These are phyloP conservation scores for Beta corolliflora DNA, from an alignment of 179 eudicot genomes.

Conservation along the genomic window DNA sequence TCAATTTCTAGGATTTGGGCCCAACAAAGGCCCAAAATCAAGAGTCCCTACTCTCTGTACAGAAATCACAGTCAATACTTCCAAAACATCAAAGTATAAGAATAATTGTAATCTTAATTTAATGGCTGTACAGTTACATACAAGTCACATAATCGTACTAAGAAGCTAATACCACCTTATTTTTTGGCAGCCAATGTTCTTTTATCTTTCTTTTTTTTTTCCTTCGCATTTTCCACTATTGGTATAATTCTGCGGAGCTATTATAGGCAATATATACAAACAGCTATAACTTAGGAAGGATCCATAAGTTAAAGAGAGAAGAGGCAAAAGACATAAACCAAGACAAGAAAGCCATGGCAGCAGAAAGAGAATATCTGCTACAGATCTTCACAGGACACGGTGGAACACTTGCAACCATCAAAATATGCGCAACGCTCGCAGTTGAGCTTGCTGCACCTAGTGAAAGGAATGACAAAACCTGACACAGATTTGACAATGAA, in stretches of 20 bases:
- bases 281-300: constrained; percentile 53
- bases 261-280: not conserved
- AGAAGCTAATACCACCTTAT: not conserved
- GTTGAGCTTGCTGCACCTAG: constrained; percentile 82
- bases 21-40: not conserved
- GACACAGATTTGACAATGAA: constrained; percentile 6
- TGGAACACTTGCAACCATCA: constrained; percentile 39
- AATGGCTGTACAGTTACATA: not conserved
- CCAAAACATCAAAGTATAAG: not conserved
- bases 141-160: not conserved
- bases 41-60: too few species aligned
- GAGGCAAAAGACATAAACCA: constrained; percentile 76
- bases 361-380: constrained; percentile 73
- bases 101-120: not conserved
- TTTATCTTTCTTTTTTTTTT: not conserved
- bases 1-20: not conserved
- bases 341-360: constrained; percentile 87
- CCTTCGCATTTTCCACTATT: not conserved
- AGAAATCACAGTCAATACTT: too few species aligned
- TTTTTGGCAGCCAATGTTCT: not conserved
- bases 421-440: constrained; percentile 64
- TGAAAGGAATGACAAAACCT: constrained; percentile 76
- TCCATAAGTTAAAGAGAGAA: constrained; percentile 83
- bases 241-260: not conserved
- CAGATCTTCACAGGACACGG: constrained; percentile 55